Base-by-base conservation (phyloP, 805 yeast species). In the Metschnikowia peoriensis region DNA sequence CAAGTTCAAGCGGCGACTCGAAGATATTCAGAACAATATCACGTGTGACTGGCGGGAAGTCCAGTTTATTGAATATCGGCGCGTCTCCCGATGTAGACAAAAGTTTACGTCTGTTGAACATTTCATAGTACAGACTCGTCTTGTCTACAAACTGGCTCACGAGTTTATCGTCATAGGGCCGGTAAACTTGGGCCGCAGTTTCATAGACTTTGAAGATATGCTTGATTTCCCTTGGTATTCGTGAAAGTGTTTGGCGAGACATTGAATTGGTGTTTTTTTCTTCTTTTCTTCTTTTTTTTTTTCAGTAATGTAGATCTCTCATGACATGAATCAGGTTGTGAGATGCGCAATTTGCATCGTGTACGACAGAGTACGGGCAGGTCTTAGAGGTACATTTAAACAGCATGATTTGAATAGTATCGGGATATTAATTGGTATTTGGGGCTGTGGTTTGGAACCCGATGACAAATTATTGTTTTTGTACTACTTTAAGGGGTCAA, bases 1-100 rank as follows among this genome's bases (percentile, higher is more conserved):
- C 59, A 6, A 50, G 44, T n/a, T 45, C 28, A n/a, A 62, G 53
- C 1, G 59, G 61, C 15, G 41, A 45, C 15, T 54, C 58, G 43
- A 70, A 69, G 5, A 70, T 38, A 7, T 61, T 59, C n/a, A 51
- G 49, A 1, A 68, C 49, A 7, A 58, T 41, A 7, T 57, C 50
- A 7, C 61, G 58, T 16, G 62, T 57, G 14, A 66, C 48, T 0
- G 63, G 65, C 11, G 68, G 62, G 38, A 68, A 68, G 46, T 68
- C 70, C 4, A 35, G 41, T 17, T 50, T 53, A 43, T 54, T 58
- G 51, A 49, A 57, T 15, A 52, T 49, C 16, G 50, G 49, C 32
- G 11, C 22, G 14, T 32, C 35, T 16, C 22, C 45, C 16, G 22
- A 35, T 2, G 35, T 41, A 2, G 49, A 50, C 16, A 58, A 41